These are phyloP conservation scores for Argentina anserina DNA, from an alignment of 306 rosid genomes.

Conservation along the genomic window DNA sequence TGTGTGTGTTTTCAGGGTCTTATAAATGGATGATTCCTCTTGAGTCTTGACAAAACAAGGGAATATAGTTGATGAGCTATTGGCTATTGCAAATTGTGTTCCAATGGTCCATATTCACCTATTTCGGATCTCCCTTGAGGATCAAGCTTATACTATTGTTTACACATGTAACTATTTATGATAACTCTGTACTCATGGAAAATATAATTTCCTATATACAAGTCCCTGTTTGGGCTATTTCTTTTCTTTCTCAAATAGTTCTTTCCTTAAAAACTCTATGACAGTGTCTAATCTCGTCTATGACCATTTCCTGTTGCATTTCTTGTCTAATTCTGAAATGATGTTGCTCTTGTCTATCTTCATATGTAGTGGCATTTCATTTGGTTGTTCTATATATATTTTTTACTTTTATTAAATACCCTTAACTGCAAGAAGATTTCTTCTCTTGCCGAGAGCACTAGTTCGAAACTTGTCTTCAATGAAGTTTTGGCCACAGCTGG, in stretches of 20 bases:
- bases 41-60: background rate
- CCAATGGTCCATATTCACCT: background rate
- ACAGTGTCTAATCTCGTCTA: background rate
- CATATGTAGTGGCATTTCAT: background rate
- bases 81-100: background rate
- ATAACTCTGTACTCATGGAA: background rate
- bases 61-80: background rate
- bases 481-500: slow-evolving; percentile 90
- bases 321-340: background rate
- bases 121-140: background rate
- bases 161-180: background rate
- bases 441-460: slow-evolving; percentile 85
- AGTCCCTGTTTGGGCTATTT: background rate
- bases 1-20: background rate
- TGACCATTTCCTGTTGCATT: background rate
- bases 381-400: background rate
- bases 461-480: slow-evolving; percentile 73
- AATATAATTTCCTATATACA: background rate
- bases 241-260: background rate
- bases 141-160: background rate
- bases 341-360: background rate
- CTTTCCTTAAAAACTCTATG: background rate
- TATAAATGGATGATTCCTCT: background rate
- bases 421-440: slow-evolving; percentile 71
- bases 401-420: slow-evolving; percentile 21